Conservation (phyloP, 2,329 filamentous ascomycete species). For the Beauveria sp. region DNA sequence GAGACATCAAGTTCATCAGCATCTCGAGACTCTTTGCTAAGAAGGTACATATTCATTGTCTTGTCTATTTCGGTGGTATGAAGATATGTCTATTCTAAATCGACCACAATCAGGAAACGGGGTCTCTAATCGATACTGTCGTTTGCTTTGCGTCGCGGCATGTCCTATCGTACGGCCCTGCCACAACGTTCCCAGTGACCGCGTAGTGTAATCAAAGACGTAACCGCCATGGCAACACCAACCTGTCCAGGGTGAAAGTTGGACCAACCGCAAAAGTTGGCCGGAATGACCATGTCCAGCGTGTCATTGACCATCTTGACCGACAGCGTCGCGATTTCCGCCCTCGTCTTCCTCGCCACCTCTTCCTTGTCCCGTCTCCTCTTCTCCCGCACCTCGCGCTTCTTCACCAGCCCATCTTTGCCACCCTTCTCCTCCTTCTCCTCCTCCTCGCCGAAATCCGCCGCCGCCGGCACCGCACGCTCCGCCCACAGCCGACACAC, state of each 20-base stretch:
- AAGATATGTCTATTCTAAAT: not conserved
- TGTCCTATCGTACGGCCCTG: not conserved
- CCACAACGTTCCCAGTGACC: conserved; percentile 53
- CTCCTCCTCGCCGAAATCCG: conserved; percentile 15
- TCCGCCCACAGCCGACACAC: conserved; percentile 30
- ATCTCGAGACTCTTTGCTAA: not conserved
- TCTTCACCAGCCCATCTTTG: conserved; percentile 7
- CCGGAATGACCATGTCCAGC: conserved; percentile 57
- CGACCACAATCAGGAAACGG: not conserved
- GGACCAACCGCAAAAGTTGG: conserved; percentile 53
- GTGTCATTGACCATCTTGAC: conserved; percentile 47
- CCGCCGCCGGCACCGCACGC: conserved; percentile 26
- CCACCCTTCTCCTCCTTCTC: conserved; percentile 13
- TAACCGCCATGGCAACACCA: conserved; percentile 51
- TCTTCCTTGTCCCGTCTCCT: conserved; percentile 27
- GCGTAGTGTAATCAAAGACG: conserved; percentile 51
- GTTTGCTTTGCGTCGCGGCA: too few relatives aligned
- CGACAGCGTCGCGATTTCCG: conserved; percentile 27
- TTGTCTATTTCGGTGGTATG: not conserved
- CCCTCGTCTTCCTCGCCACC: conserved; percentile 23
- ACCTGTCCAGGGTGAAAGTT: conserved; percentile 42
- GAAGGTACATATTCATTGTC: not conserved
- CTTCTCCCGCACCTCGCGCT: conserved; percentile 24
- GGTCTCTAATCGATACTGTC: too few relatives aligned
- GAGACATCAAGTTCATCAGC: not conserved